phyloP scores from a whole-genome alignment of 345 rosid species.

The Atalantia buxifolia region DNA sequence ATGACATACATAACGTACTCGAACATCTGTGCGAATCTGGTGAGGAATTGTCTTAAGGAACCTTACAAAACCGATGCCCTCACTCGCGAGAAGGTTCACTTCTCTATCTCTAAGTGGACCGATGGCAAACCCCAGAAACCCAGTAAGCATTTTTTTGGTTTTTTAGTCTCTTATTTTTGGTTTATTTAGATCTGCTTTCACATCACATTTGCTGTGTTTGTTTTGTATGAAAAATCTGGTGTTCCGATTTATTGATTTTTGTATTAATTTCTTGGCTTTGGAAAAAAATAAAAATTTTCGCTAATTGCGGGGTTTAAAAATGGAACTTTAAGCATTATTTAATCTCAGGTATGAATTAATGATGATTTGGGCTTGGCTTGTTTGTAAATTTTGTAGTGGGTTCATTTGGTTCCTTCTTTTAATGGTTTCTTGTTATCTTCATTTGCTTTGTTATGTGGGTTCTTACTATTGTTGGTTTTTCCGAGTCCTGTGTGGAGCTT shows the following conservation, averaged over 20 bases:
- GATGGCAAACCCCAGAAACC: conserved; percentile 75
- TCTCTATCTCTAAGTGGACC: conserved; percentile 61
- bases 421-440: neutral
- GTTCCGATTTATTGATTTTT: neutral
- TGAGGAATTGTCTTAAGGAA: conserved; percentile 80
- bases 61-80: conserved; percentile 61
- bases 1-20: conserved; percentile 82
- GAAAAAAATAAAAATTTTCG: neutral
- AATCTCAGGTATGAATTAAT: neutral
- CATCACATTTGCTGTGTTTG: neutral
- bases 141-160: conserved; percentile 28
- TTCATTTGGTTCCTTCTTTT: neutral
- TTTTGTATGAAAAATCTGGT: neutral
- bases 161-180: neutral
- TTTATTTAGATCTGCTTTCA: neutral
- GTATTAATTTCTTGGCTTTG: neutral
- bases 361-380: neutral
- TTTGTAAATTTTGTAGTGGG: neutral
- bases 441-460: neutral
- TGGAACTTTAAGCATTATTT: neutral
- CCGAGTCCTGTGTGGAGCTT: neutral
- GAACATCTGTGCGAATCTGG: conserved; percentile 73
- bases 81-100: conserved; percentile 82
- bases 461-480: neutral
- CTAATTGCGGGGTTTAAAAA: neutral